Evolutionary conservation across 345 rosid genomes (phyloP).

Genomic region (Xanthoceras sorbifolium): DNA sequence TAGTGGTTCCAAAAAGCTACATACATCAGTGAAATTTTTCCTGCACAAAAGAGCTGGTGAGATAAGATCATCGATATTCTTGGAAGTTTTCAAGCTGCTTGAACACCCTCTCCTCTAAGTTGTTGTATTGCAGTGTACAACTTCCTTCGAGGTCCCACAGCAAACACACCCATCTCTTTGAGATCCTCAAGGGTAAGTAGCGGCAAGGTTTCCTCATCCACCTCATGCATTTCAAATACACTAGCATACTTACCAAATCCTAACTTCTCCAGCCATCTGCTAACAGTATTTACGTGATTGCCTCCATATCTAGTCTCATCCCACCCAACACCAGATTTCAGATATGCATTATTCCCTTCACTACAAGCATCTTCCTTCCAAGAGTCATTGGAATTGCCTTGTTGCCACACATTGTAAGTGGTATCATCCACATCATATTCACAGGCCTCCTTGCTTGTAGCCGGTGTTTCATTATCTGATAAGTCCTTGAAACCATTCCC

Average conservation of each 20-base stretch:
- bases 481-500: slow-evolving; percentile 23
- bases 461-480: slow-evolving; percentile 24
- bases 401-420: slow-evolving; percentile 17
- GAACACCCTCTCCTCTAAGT: slow-evolving; percentile 30
- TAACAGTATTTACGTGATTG: slow-evolving; percentile 28
- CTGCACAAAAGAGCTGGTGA: slow-evolving; percentile 24
- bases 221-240: slow-evolving; percentile 54
- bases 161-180: slow-evolving; percentile 58
- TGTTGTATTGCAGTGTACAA: slow-evolving; percentile 50
- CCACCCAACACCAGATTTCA: slow-evolving; percentile 15
- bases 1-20: slow-evolving; percentile 27
- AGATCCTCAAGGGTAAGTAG: slow-evolving; percentile 61
- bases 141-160: slow-evolving; percentile 64
- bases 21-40: slow-evolving; percentile 26
- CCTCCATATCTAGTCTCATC: slow-evolving; percentile 18
- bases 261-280: slow-evolving; percentile 49
- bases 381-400: slow-evolving; percentile 16
- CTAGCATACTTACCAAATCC: slow-evolving; percentile 56
- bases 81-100: slow-evolving; percentile 21
- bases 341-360: slow-evolving; percentile 20
- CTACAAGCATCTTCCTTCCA: slow-evolving; percentile 22
- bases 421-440: slow-evolving; percentile 27
- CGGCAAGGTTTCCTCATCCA: slow-evolving; percentile 53
- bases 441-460: slow-evolving; percentile 37
- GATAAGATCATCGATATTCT: slow-evolving; percentile 9